phyloP scores from a whole-genome alignment of 768 basidiomycete species.

The Rhizopogon vinicolor region DNA sequence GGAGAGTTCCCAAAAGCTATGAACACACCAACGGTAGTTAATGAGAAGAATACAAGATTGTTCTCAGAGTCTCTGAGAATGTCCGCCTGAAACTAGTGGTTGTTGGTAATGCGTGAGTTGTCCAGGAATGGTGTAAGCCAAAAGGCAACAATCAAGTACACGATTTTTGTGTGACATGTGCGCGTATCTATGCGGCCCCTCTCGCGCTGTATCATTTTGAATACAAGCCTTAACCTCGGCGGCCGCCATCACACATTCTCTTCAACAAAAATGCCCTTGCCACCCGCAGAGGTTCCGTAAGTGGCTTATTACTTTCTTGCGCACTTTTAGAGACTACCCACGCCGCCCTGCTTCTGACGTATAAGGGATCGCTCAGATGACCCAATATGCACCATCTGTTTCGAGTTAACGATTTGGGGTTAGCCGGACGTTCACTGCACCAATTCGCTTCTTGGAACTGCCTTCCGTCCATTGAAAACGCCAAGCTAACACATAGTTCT shows the following conservation, averaged over 20 bases:
- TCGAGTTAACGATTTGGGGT: neutral
- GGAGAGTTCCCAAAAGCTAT: slow-evolving; percentile 1
- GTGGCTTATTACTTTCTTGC: slow-evolving; percentile 1
- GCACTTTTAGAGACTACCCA: neutral
- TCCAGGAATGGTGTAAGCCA: neutral
- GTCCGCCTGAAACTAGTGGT: slow-evolving; percentile 1
- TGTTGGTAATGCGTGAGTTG: slow-evolving; percentile 5
- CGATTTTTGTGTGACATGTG: neutral
- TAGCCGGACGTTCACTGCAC: neutral
- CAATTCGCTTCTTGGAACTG: neutral
- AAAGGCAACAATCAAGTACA: neutral
- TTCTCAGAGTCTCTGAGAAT: slow-evolving; percentile 9
- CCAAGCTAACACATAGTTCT: neutral
- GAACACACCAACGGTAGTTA: neutral
- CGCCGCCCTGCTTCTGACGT: neutral
- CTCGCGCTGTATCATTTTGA: slow-evolving; percentile 2
- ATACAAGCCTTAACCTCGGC: neutral
- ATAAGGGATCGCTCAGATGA: neutral
- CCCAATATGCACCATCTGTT: neutral
- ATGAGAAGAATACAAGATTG: slow-evolving; percentile 11
- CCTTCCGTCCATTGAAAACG: slow-evolving; percentile 1
- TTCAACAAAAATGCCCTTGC: slow-evolving; percentile 8
- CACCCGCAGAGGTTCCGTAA: slow-evolving; percentile 13
- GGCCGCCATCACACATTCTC: slow-evolving; percentile 2
- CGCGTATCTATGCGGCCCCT: slow-evolving; percentile 6